Evolutionary conservation across 805 yeast genomes (phyloP).

Genomic region (Lachancea meyersii): DNA sequence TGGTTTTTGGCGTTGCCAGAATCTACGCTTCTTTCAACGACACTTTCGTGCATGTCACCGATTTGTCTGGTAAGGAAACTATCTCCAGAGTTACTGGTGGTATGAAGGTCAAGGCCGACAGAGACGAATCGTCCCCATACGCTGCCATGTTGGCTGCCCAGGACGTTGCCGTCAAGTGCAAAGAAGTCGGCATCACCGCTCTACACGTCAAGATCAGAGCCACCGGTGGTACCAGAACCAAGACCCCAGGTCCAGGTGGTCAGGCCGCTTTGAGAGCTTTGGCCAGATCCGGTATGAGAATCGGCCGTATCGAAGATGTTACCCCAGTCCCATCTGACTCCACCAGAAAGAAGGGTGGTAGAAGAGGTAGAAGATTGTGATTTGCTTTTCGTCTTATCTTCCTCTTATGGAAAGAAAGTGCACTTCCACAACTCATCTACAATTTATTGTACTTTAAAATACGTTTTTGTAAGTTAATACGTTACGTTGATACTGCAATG

Average conservation of each 20-base stretch:
- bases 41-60: slow-evolving; percentile 99
- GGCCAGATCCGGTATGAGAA: slow-evolving; percentile 99
- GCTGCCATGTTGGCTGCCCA: slow-evolving; percentile 99
- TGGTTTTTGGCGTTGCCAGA: slow-evolving; percentile 99
- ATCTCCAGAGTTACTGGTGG: slow-evolving; percentile 99
- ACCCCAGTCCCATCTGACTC: slow-evolving; percentile 99
- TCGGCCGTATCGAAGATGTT: slow-evolving; percentile 99
- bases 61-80: slow-evolving; percentile 99
- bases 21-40: slow-evolving; percentile 99
- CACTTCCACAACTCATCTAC: slow-evolving; percentile 5
- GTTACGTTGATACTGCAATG: slow-evolving; percentile 8
- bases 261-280: slow-evolving; percentile 98
- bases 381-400: slow-evolving; percentile 12
- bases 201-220: slow-evolving; percentile 99
- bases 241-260: slow-evolving; percentile 99
- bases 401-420: too few relatives aligned
- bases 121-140: slow-evolving; percentile 99
- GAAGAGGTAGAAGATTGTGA: slow-evolving; percentile 99
- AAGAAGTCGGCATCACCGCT: slow-evolving; percentile 99
- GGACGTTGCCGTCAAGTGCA: slow-evolving; percentile 97
- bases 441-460: slow-evolving; percentile 4
- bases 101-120: slow-evolving; percentile 99
- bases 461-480: slow-evolving; percentile 6
- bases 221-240: slow-evolving; percentile 99
- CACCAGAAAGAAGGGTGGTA: slow-evolving; percentile 99